Base-by-base conservation (phyloP, 352 stramenopile genomes). In the Phytopythium cucurbitacearum region DNA sequence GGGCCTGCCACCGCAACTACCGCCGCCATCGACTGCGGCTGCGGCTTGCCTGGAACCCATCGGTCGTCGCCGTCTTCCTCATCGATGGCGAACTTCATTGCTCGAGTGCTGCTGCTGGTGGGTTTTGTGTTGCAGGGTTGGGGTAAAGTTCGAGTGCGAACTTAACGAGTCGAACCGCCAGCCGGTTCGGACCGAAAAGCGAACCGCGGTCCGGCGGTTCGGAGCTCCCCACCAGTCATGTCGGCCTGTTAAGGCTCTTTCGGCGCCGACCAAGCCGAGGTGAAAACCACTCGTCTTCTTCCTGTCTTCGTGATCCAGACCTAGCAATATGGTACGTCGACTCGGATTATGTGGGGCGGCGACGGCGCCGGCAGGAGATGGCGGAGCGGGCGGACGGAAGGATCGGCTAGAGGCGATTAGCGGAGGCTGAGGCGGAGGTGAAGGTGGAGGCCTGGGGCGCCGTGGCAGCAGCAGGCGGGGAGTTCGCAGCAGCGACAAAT, bases 231-330 rank as follows among this genome's bases (percentile, higher is more conserved):
- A 76, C 73, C 73, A 83, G 73, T 80, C 73, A 80, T 74, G 69
- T 80, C 58, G 48, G 41, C 40, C 40, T 16, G 43, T 53, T 50
- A 42, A 47, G 5, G 43, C 46, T 40, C n/a, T 3, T 3, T 41
- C 15, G 36, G 39, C 33, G 42, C 39, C 55, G 57, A 16, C 42
- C 41, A 42, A 42, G 36, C 42, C 28, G 42, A 59, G 37, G 63
- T 44, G 53, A 68, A 84, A 86, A 73, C 58, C 80, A 91, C 79
- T 91, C 76, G 75, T 82, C 79, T 91, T 91, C 81, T 91, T 91
- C 81, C 81, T 87, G 87, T 91, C 76, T 85, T 85, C 71, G 80
- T 83, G 69, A 87, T 85, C 76, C 78, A 71, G 71, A 88, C 71
- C 67, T 70, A 82, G 84, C 62, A 67, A 69, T 50, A 90, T 90